Evolutionary conservation across 2,329 filamentous ascomycete genomes (phyloP).

Genomic region (Nemania sp.): DNA sequence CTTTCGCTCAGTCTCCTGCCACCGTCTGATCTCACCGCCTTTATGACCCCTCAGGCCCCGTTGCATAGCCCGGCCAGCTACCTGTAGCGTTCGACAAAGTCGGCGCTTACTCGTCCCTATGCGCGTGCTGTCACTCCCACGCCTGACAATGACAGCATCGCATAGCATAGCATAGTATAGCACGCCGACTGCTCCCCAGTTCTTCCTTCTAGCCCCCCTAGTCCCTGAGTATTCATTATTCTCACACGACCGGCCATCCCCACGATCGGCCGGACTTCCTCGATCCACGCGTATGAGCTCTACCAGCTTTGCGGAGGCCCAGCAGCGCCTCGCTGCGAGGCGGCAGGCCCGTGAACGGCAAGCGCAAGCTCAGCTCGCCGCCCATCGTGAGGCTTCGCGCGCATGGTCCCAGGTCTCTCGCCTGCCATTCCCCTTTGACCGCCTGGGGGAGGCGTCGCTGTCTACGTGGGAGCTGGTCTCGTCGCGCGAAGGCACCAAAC

Average conservation of each 20-base stretch:
- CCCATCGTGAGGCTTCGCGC: conserved; percentile 57
- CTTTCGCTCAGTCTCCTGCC: too few relatives aligned
- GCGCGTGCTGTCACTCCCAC: background rate
- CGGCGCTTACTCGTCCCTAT: background rate
- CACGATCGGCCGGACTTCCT: background rate
- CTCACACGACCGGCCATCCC: background rate
- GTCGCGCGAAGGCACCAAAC: conserved; percentile 77
- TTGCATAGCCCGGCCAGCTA: background rate
- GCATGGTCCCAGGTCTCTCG: conserved; percentile 59
- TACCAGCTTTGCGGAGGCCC: conserved; percentile 82
- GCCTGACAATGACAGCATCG: conserved; percentile 15
- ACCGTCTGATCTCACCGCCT: too few relatives aligned
- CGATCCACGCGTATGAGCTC: conserved; percentile 48
- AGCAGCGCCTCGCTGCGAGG: conserved; percentile 82
- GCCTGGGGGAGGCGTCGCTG: conserved; percentile 53
- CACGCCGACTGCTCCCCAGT: background rate
- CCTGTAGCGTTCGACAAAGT: background rate
- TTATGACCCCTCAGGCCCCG: background rate
- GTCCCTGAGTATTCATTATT: background rate
- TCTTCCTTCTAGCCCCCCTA: background rate
- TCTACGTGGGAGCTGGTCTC: conserved; percentile 72
- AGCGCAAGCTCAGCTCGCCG: conserved; percentile 59
- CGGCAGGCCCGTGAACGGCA: conserved; percentile 75
- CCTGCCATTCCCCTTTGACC: conserved; percentile 66
- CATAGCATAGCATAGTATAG: too few relatives aligned